phyloP scores from a whole-genome alignment of 2,329 filamentous ascomycete genomes.

The Sphaerulina populicola region DNA sequence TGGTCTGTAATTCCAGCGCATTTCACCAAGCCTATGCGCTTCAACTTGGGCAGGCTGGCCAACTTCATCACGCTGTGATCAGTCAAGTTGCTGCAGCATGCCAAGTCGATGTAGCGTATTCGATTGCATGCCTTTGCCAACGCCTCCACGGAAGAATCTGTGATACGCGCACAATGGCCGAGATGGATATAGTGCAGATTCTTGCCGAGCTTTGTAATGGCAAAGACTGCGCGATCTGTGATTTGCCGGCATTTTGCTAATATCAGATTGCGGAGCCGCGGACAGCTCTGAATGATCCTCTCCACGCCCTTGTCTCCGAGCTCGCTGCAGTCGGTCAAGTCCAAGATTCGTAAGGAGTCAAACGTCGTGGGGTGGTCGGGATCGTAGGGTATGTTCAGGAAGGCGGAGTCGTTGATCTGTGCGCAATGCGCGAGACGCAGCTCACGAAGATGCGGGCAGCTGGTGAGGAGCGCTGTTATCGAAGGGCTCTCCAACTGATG shows the following conservation, averaged over 20 bases:
- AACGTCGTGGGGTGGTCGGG: slow-evolving; percentile 48
- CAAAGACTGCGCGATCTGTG: slow-evolving; percentile 77
- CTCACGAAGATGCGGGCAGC: slow-evolving; percentile 78
- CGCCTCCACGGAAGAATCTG: slow-evolving; percentile 75
- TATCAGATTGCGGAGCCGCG: slow-evolving; percentile 82
- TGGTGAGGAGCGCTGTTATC: slow-evolving; percentile 68
- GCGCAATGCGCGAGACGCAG: slow-evolving; percentile 78
- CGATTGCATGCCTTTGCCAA: slow-evolving; percentile 81
- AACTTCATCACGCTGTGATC: slow-evolving; percentile 78
- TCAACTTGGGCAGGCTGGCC: slow-evolving; percentile 80
- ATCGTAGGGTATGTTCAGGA: slow-evolving; percentile 63
- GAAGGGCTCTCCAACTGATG: slow-evolving; percentile 71
- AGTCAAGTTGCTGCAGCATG: slow-evolving; percentile 85
- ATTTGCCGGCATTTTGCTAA: slow-evolving; percentile 90
- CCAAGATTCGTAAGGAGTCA: slow-evolving; percentile 84
- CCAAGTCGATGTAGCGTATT: slow-evolving; percentile 93
- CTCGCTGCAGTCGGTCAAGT: slow-evolving; percentile 78
- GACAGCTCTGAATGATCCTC: slow-evolving; percentile 77
- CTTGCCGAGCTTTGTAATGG: slow-evolving; percentile 84
- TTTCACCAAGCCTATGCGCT: slow-evolving; percentile 91
- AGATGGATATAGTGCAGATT: slow-evolving; percentile 95
- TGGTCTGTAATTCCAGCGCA: slow-evolving; percentile 82
- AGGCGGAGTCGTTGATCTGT: slow-evolving; percentile 78
- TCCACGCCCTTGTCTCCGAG: slow-evolving; percentile 81
- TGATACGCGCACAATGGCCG: slow-evolving; percentile 86